Evolutionary conservation across 495 filamentous ascomycete genomes (phyloP).

Genomic region (Darksidea phi): DNA sequence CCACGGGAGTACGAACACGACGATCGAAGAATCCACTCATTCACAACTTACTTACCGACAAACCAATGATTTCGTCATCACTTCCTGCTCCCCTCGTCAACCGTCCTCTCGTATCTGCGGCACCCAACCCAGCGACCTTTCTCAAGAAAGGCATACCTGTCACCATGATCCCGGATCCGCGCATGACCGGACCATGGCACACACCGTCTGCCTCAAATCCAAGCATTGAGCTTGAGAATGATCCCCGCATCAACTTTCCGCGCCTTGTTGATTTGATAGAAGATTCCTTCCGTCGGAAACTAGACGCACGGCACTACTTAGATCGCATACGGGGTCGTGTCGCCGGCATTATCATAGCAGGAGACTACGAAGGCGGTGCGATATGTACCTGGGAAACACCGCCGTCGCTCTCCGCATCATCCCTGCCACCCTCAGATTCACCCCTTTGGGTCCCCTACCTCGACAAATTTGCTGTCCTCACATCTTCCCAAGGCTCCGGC

Average conservation of each 20-base stretch:
- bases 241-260: conserved; percentile 77
- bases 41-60: conserved; percentile 94
- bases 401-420: conserved; percentile 49
- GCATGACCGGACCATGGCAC: conserved; percentile 58
- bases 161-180: conserved; percentile 73
- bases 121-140: conserved; percentile 66
- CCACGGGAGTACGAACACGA: conserved; percentile 69
- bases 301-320: conserved; percentile 82
- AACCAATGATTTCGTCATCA: conserved; percentile 86
- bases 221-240: conserved; percentile 60
- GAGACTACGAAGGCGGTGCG: conserved; percentile 94
- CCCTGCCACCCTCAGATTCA: conserved; percentile 52
- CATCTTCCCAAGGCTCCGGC: conserved; percentile 81
- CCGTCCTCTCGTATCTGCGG: conserved; percentile 4
- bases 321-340: conserved; percentile 70
- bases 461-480: conserved; percentile 95
- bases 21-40: conserved; percentile 87
- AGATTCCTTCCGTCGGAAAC: conserved; percentile 83
- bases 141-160: conserved; percentile 89
- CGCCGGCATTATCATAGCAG: conserved; percentile 89
- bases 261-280: conserved; percentile 85
- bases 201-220: conserved; percentile 55
- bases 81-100: conserved; percentile 53
- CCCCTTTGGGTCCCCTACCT: conserved; percentile 81
- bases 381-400: conserved; percentile 93